Percentiles rank a stretch among this genome's conserved stretches.
phyloP scores from a whole-genome alignment of 2,329 filamentous ascomycete genomes.

The Colletotrichum sp. region DNA sequence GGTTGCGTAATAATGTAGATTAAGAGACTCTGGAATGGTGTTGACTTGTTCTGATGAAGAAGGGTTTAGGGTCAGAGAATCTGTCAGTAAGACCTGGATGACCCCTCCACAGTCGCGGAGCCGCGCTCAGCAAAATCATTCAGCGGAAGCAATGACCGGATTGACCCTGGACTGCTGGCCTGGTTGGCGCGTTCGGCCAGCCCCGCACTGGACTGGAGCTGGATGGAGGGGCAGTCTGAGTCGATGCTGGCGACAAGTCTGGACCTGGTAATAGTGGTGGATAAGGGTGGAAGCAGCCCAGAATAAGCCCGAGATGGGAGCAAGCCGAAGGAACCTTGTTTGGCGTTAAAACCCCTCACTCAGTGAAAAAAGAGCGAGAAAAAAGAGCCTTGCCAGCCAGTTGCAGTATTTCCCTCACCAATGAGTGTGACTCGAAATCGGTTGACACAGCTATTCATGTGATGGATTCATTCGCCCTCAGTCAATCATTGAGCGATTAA shows the following conservation, averaged over 20 bases:
- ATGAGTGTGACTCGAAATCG: background rate
- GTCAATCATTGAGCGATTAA: constrained; percentile 7
- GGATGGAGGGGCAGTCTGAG: constrained; percentile 1
- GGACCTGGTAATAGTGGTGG: constrained; percentile 5
- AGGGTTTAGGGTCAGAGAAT: background rate
- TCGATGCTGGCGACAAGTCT: constrained; percentile 8
- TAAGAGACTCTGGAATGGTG: background rate
- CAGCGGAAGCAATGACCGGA: background rate
- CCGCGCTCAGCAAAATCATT: background rate
- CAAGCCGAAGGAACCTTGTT: constrained; percentile 8
- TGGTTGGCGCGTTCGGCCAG: background rate
- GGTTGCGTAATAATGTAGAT: background rate
- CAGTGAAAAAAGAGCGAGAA: constrained; percentile 7
- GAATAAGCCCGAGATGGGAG: constrained; percentile 21
- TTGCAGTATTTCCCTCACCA: constrained; percentile 16
- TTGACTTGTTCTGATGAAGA: background rate
- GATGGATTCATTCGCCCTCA: background rate
- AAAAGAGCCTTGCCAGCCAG: background rate
- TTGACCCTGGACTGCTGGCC: background rate
- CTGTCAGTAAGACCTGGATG: background rate
- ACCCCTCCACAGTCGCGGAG: background rate
- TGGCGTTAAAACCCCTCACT: constrained; percentile 15
- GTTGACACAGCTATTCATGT: background rate
- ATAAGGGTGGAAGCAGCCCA: constrained; percentile 17
- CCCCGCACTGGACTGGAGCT: constrained; percentile 13